phyloP scores from a whole-genome alignment of 805 yeast genomes.

The Wickerhamiella spandovensis region DNA sequence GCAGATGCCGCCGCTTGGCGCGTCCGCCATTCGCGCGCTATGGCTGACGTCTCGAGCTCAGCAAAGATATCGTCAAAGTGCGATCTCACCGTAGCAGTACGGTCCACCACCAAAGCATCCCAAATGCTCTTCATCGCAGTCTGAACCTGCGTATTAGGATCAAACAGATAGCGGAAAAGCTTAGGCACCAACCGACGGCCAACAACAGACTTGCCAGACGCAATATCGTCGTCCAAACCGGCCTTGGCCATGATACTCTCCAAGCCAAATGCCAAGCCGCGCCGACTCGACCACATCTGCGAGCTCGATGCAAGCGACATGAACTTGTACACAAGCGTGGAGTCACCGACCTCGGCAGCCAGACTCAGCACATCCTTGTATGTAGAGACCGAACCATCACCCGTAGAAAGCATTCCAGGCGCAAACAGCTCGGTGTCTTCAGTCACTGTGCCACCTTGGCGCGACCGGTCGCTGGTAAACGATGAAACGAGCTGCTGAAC shows the following conservation, averaged over 20 bases:
- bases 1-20: constrained; percentile 79
- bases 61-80: constrained; percentile 46
- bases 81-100: constrained; percentile 39
- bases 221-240: constrained; percentile 44
- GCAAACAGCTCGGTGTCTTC: constrained; percentile 78
- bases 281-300: constrained; percentile 81
- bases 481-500: constrained; percentile 61
- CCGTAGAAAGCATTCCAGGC: constrained; percentile 64
- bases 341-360: constrained; percentile 93
- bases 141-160: constrained; percentile 65
- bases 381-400: constrained; percentile 78
- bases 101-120: constrained; percentile 51
- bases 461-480: constrained; percentile 54
- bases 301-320: constrained; percentile 86
- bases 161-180: constrained; percentile 70
- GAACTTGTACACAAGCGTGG: constrained; percentile 82
- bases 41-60: constrained; percentile 57
- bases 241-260: constrained; percentile 74
- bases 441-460: constrained; percentile 54
- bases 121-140: constrained; percentile 82
- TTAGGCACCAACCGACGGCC: constrained; percentile 62
- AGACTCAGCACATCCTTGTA: constrained; percentile 77
- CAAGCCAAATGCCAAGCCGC: constrained; percentile 88
- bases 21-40: constrained; percentile 81
- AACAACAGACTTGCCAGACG: constrained; percentile 39